Base-by-base conservation (phyloP, 1,284 basidiomycete species). In the Leccinum fallax region DNA sequence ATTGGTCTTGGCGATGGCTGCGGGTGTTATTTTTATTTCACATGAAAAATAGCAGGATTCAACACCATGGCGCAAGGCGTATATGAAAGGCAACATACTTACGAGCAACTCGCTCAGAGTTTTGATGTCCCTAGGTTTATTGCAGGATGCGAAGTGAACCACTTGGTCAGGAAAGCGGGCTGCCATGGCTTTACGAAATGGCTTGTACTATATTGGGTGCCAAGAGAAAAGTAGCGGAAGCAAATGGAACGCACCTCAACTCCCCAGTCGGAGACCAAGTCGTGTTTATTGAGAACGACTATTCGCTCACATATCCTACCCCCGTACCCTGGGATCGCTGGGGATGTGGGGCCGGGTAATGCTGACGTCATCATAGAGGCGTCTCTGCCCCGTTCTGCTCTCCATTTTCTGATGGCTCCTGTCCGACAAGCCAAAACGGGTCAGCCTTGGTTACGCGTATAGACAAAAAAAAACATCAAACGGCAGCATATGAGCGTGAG, bases 241-340 rank as follows among this genome's bases (percentile, higher is more conserved):
- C 53, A 55, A 61, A 60, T 34, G 46, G 59, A 32, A 74, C 84
- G 67, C 68, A 95, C 95, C 81, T 91, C 84, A 69, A 96, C 85
- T 34, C 94, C 93, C 83, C 89, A 88, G 65, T 84, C 81, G 54
- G 95, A 89, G 5, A 97, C 93, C 52, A 98, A 80, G 77, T 99
- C 97, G 48, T 90, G 85, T 79, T 98, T 98, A 69, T 94, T 97
- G 69, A 98, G 87, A 5, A 98, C 92, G 49, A 99, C 87, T 46
- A 99, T 83, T 58, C 92, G 90, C 77, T 95, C 90, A 69, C 91
- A 90, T 55, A 86, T 79, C 59, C 76, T 74, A 26, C 72, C 72
- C 26, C 67, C 63, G 61, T 73, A 66, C 40, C 71, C 64, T 36
- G 69, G 60, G 38, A 65, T 55, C 48, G 61, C 55, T 16, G 59